These are phyloP conservation scores for Salix dunnii DNA, from an alignment of 345 rosid genomes.

Conservation along the genomic window DNA sequence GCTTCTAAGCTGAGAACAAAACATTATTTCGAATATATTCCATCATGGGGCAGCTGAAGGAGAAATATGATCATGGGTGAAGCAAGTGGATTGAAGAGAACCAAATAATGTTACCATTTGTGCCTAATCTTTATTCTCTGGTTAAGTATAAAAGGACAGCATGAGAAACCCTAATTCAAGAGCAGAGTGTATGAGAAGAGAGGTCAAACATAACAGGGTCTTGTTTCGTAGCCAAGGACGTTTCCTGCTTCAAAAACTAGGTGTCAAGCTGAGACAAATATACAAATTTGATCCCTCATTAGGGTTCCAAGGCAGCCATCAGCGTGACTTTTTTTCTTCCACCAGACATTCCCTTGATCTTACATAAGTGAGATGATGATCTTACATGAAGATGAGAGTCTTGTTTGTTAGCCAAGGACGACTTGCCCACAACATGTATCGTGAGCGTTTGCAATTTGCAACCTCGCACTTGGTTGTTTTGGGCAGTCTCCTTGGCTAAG, in stretches of 20 bases:
- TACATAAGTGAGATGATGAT: not conserved
- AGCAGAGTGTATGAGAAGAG: not conserved
- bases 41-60: not conserved
- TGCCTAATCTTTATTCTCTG: not conserved
- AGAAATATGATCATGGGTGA: not conserved
- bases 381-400: constrained; percentile 14
- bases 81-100: not conserved
- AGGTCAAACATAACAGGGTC: not conserved
- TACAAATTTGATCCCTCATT: not conserved
- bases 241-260: not conserved
- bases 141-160: not conserved
- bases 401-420: constrained; percentile 20
- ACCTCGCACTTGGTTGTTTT: not conserved
- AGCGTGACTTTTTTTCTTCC: not conserved
- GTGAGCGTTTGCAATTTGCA: not conserved
- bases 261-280: not conserved
- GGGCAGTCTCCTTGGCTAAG: constrained; percentile 23
- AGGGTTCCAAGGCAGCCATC: not conserved
- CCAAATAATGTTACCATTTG: not conserved
- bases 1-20: not conserved
- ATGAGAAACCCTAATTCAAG: not conserved
- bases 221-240: not conserved
- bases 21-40: not conserved
- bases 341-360: not conserved
- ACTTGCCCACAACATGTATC: constrained; percentile 11